phyloP scores from a whole-genome alignment of 371 early-diverging fungal species.

The Synchytrium microbalum region DNA sequence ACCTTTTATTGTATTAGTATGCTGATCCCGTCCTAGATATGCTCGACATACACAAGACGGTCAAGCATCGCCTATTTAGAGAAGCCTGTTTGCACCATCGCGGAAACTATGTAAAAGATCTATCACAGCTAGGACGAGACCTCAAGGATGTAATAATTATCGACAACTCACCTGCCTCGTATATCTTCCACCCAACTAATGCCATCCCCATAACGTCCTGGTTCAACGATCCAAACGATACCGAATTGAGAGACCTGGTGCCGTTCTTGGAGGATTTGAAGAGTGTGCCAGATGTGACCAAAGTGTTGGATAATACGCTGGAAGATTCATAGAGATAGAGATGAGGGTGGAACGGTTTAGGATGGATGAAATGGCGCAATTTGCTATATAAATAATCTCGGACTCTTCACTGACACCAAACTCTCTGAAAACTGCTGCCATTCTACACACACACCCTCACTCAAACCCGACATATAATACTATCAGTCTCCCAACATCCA shows the following conservation, averaged over 20 bases:
- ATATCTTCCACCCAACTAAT: constrained; percentile 88
- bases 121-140: constrained; percentile 77
- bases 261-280: constrained; percentile 88
- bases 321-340: constrained; percentile 1
- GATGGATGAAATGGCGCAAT: no score
- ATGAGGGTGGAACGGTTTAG: no score
- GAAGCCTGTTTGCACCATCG: constrained; percentile 91
- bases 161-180: constrained; percentile 89
- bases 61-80: constrained; percentile 87
- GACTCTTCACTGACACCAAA: no score
- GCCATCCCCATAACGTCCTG: constrained; percentile 94
- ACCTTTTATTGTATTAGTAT: constrained; percentile 53
- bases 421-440: no score
- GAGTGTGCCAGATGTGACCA: constrained; percentile 77
- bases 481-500: no score
- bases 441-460: no score
- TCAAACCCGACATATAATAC: no score
- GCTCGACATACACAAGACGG: constrained; percentile 75
- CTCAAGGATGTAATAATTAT: constrained; percentile 72
- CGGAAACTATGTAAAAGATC: constrained; percentile 94
- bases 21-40: constrained; percentile 94
- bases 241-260: constrained; percentile 85
- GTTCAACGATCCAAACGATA: constrained; percentile 94
- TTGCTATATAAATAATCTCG: no score
- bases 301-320: constrained; percentile 51